A percentile compares a stretch with the other conserved stretches of the same genome.
These are phyloP conservation scores for Corniculantispora saksenae DNA, from an alignment of 2,329 filamentous ascomycete species.

Conservation along the genomic window DNA sequence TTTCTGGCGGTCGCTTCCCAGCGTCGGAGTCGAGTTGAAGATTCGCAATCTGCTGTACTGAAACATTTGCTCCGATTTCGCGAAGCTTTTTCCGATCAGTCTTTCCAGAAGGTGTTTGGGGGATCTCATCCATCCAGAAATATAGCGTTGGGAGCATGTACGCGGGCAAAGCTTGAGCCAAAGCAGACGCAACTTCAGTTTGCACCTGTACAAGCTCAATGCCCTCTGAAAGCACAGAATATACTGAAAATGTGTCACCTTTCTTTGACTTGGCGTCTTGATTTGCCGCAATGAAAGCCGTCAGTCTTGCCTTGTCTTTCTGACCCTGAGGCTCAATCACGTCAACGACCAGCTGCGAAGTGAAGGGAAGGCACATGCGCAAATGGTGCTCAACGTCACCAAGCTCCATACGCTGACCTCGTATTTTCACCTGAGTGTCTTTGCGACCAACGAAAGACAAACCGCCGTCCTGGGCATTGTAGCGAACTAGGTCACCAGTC, in stretches of 20 bases:
- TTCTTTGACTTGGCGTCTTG: neutral
- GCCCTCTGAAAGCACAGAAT: neutral
- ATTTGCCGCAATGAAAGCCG: neutral
- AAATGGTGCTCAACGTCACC: slow-evolving; percentile 29
- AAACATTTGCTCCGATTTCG: neutral
- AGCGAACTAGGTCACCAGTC: slow-evolving; percentile 14
- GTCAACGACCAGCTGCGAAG: neutral
- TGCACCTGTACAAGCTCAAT: neutral
- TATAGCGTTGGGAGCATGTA: neutral
- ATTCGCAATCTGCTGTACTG: neutral
- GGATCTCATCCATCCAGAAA: neutral
- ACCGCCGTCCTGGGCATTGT: neutral
- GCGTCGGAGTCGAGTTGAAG: neutral
- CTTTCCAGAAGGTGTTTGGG: neutral
- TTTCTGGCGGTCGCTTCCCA: neutral
- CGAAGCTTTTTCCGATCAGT: neutral
- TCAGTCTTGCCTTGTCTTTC: neutral
- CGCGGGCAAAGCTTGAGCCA: neutral
- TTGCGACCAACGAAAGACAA: slow-evolving; percentile 39
- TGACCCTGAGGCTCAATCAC: neutral
- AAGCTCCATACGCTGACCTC: slow-evolving; percentile 58
- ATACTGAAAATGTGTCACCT: neutral
- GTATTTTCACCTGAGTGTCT: slow-evolving; percentile 60
- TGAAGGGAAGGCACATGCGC: neutral
- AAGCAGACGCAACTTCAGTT: neutral